Evolutionary conservation across 345 rosid species (phyloP).

Genomic region (Mangifera indica): DNA sequence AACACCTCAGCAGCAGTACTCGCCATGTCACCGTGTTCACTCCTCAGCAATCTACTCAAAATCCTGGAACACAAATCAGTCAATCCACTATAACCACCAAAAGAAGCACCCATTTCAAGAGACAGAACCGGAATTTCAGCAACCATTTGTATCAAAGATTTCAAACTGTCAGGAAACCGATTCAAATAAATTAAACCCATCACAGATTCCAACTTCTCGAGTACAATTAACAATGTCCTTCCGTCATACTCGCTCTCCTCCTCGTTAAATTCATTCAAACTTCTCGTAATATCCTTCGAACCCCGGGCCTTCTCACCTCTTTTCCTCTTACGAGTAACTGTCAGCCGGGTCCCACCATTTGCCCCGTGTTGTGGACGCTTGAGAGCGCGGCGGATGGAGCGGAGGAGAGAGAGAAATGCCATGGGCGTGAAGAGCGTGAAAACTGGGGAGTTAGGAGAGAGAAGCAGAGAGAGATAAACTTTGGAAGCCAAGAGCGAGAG

Average conservation of each 20-base stretch:
- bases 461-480: slow-evolving; percentile 59
- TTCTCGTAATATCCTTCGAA: slow-evolving; percentile 13
- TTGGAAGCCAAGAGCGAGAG: slow-evolving; percentile 56
- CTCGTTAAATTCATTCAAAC: slow-evolving; percentile 22
- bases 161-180: slow-evolving; percentile 77
- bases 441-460: slow-evolving; percentile 64
- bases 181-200: slow-evolving; percentile 67
- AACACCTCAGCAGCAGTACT: slow-evolving; percentile 66
- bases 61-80: slow-evolving; percentile 51
- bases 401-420: slow-evolving; percentile 66
- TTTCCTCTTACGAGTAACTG: slow-evolving; percentile 11
- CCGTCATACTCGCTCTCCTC: slow-evolving; percentile 39
- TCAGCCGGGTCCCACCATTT: not conserved
- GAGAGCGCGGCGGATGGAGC: slow-evolving; percentile 64
- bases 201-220: slow-evolving; percentile 53
- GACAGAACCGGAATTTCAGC: slow-evolving; percentile 58
- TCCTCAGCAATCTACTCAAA: slow-evolving; percentile 47
- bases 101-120: slow-evolving; percentile 35
- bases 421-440: slow-evolving; percentile 78
- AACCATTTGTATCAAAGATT: slow-evolving; percentile 66
- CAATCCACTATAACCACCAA: slow-evolving; percentile 35
- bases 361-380: slow-evolving; percentile 31
- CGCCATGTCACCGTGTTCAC: slow-evolving; percentile 65
- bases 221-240: slow-evolving; percentile 38
- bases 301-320: slow-evolving; percentile 23